A percentile compares a stretch with the other conserved stretches of the same genome.
These are phyloP conservation scores for Ceratobasidium sp. DNA, from an alignment of 1,284 basidiomycete species.

Conservation along the genomic window DNA sequence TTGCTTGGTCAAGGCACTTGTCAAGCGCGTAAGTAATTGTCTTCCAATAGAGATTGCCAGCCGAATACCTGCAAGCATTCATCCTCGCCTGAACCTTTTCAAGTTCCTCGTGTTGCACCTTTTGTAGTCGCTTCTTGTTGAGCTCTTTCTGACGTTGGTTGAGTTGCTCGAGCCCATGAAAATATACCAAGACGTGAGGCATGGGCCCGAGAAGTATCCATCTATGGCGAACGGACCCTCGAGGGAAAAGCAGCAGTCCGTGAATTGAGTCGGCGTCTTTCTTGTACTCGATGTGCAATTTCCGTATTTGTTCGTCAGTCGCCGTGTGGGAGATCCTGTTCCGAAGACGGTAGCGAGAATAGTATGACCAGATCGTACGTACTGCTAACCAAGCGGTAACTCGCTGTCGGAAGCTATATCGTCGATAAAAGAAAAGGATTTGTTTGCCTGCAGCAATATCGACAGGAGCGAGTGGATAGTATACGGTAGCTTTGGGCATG, in stretches of 20 bases:
- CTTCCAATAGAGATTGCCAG: not conserved
- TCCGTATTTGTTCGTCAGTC: not conserved
- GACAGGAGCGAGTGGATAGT: not conserved
- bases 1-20: not conserved
- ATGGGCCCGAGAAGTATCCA: not conserved
- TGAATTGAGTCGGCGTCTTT: not conserved
- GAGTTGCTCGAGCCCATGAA: not conserved
- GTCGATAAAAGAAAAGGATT: slow-evolving; percentile 28
- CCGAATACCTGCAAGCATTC: not conserved
- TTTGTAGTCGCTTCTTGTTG: not conserved
- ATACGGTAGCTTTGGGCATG: not conserved
- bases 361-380: not conserved
- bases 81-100: slow-evolving; percentile 4
- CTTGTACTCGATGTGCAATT: not conserved
- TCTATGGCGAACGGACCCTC: not conserved
- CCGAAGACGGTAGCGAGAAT: not conserved
- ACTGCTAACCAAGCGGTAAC: not conserved
- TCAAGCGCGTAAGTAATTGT: not conserved
- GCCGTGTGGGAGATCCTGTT: not conserved
- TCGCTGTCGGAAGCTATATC: slow-evolving; percentile 19
- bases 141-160: not conserved
- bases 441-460: slow-evolving; percentile 7
- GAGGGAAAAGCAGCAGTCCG: not conserved
- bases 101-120: not conserved
- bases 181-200: not conserved